A percentile compares a stretch with the other conserved stretches of the same genome.
Evolutionary conservation across 2,329 filamentous ascomycete genomes (phyloP).

Genomic region (Paecilomyces formosus): DNA sequence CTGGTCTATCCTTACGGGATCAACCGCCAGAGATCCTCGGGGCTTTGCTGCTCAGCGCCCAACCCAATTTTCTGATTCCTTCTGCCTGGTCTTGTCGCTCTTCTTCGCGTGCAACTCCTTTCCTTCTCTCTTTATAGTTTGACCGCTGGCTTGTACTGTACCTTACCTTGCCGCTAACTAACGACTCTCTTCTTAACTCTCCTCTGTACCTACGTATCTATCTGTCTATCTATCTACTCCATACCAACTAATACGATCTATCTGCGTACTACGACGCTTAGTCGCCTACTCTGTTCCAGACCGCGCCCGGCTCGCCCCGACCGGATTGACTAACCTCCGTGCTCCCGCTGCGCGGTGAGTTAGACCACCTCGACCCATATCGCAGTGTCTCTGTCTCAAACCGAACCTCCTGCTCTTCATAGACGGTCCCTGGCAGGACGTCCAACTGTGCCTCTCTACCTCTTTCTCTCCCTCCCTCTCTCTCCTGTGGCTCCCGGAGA

Average conservation of each 20-base stretch:
- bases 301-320: background rate
- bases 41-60: background rate
- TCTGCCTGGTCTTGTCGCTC: background rate
- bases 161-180: background rate
- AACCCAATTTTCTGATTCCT: background rate
- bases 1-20: background rate
- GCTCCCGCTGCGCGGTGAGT: background rate
- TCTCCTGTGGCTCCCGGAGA: background rate
- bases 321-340: background rate
- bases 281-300: background rate
- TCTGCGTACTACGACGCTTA: too few relatives aligned
- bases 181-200: too few relatives aligned
- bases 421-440: constrained; percentile 10
- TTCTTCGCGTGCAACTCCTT: background rate
- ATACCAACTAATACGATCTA: too few relatives aligned
- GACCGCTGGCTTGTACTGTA: background rate
- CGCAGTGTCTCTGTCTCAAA: constrained; percentile 16
- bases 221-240: too few relatives aligned
- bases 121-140: background rate
- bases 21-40: background rate
- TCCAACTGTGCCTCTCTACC: background rate
- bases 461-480: background rate
- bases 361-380: constrained; percentile 2
- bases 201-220: too few relatives aligned
- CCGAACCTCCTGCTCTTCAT: constrained; percentile 22